These are phyloP conservation scores for Solanum corneliomulleri DNA, from an alignment of 257 asterid species.

Conservation along the genomic window DNA sequence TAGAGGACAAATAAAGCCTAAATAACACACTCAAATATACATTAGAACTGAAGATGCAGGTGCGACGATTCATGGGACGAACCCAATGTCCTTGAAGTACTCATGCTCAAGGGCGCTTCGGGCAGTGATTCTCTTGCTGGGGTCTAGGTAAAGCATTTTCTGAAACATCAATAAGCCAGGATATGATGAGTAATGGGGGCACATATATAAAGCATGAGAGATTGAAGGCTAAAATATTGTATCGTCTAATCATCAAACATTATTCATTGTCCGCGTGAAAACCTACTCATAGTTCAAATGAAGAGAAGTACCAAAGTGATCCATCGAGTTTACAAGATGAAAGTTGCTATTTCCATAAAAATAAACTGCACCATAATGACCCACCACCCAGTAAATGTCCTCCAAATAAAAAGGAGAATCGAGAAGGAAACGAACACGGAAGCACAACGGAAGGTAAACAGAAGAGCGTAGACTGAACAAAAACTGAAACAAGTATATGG, in stretches of 20 bases:
- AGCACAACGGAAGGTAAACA: background rate
- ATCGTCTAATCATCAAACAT: background rate
- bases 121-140: constrained; percentile 85
- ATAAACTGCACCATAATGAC: background rate
- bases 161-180: background rate
- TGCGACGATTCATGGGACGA: constrained; percentile 35
- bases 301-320: background rate
- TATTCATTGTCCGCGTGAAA: background rate
- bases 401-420: background rate
- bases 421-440: background rate
- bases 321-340: background rate
- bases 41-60: constrained; percentile 22
- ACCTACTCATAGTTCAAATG: background rate
- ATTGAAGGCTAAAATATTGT: background rate
- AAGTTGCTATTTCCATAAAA: background rate
- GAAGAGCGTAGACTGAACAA: background rate
- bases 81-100: constrained; percentile 64
- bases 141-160: constrained; percentile 70
- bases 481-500: background rate
- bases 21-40: constrained; percentile 44
- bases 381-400: background rate
- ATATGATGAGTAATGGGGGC: background rate
- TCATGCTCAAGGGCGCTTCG: constrained; percentile 84
- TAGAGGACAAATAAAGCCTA: constrained; percentile 1
- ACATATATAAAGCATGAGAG: background rate